Conservation (phyloP, 164 flowering plant genomes). For the Tetracentron sinense region DNA sequence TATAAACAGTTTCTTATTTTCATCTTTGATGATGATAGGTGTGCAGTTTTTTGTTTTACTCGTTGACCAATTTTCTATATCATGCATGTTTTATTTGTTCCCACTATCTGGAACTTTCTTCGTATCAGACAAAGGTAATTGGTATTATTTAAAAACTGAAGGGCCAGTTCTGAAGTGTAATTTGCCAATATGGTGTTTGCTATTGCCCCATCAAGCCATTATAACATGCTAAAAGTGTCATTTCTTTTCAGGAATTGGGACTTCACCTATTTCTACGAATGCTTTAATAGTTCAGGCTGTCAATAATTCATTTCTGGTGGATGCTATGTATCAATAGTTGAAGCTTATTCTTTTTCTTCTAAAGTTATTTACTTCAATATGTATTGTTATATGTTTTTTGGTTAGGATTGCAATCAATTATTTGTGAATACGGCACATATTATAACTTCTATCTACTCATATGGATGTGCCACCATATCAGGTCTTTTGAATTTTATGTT, state of each 20-base stretch:
- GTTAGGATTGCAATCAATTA: not conserved
- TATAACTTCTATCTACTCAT: not conserved
- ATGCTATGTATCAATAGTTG: no score
- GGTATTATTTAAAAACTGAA: not conserved
- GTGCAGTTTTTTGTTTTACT: no score
- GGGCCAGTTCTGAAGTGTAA: not conserved
- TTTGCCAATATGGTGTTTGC: not conserved
- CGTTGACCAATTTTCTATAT: no score
- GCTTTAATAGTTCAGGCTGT: not conserved
- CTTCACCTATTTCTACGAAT: not conserved
- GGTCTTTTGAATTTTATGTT: not conserved
- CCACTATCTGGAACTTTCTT: no score
- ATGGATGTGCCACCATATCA: not conserved
- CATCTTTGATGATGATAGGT: no score
- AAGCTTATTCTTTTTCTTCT: no score
- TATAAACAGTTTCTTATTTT: not conserved
- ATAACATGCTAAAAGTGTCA: not conserved
- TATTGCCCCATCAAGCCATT: not conserved
- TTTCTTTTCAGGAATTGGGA: not conserved
- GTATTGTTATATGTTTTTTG: no score
- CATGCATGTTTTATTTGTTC: no score
- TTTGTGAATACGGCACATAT: not conserved
- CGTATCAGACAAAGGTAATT: no score
- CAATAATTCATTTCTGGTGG: no score
- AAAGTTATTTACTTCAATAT: no score